Conservation (phyloP, 2,329 filamentous ascomycete species). For the Phialophora tarda region DNA sequence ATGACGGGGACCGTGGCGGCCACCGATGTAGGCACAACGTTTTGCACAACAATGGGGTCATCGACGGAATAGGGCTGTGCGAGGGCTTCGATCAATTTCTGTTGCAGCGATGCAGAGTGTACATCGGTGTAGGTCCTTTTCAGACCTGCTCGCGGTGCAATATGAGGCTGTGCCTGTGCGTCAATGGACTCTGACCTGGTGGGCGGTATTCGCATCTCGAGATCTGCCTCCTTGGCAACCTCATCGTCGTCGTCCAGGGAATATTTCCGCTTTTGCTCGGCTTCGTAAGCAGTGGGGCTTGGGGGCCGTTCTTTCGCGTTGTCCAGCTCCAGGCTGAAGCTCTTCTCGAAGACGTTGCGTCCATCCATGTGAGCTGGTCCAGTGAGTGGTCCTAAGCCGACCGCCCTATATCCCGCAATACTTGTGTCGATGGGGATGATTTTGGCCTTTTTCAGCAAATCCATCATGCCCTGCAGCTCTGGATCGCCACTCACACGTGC, state of each 20-base stretch:
- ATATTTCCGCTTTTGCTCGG: constrained; percentile 25
- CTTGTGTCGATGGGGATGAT: constrained; percentile 72
- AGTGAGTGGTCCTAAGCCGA: constrained; percentile 69
- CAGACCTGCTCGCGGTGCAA: constrained; percentile 63
- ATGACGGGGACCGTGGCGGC: constrained; percentile 21
- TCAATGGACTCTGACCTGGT: constrained; percentile 32
- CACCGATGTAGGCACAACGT: constrained; percentile 46
- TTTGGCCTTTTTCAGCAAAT: constrained; percentile 81
- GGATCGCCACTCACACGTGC: constrained; percentile 80
- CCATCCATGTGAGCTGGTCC: constrained; percentile 76
- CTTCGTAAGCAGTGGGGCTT: constrained; percentile 16
- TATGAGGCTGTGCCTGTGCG: constrained; percentile 52
- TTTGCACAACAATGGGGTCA: constrained; percentile 51
- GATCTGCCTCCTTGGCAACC: constrained; percentile 28
- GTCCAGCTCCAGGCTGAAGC: constrained; percentile 65
- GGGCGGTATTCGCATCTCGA: constrained; percentile 34
- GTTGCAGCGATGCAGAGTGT: constrained; percentile 73
- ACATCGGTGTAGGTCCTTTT: constrained; percentile 91
- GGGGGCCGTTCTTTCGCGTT: constrained; percentile 50
- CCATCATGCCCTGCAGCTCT: constrained; percentile 88
- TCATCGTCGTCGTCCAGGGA: constrained; percentile 33
- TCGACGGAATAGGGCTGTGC: constrained; percentile 75
- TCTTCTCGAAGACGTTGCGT: constrained; percentile 83
- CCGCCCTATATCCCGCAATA: constrained; percentile 49
- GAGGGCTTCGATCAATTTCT: constrained; percentile 82